Percentiles rank a stretch among this genome's conserved stretches.
Conservation (phyloP, 805 yeast species). For the Kluyveromyces starmeri region DNA sequence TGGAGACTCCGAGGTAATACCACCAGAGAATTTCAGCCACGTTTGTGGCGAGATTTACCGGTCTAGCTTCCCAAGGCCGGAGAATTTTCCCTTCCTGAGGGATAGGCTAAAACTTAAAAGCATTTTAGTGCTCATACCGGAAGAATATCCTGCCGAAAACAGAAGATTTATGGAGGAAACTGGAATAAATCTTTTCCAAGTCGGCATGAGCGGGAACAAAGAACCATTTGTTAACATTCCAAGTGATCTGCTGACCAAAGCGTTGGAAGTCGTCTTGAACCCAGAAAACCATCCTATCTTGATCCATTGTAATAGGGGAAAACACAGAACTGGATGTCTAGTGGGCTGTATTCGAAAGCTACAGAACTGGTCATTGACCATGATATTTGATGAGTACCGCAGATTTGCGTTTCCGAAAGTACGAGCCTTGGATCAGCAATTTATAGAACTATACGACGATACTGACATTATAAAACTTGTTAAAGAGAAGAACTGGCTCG, state of each 20-base stretch:
- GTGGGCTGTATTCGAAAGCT: conserved; percentile 85
- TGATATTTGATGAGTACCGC: conserved; percentile 93
- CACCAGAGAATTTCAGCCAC: conserved; percentile 90
- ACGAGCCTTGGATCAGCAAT: conserved; percentile 90
- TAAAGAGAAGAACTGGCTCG: conserved; percentile 46
- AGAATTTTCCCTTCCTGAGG: conserved; percentile 64
- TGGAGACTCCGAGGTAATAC: conserved; percentile 21
- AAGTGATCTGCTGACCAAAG: conserved; percentile 61
- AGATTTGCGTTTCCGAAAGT: conserved; percentile 93
- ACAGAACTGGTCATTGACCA: conserved; percentile 87
- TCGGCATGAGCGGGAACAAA: conserved; percentile 92
- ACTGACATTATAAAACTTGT: conserved; percentile 51
- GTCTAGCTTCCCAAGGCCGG: conserved; percentile 81
- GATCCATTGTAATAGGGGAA: conserved; percentile 94
- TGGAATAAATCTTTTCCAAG: conserved; percentile 65
- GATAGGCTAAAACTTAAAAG: conserved; percentile 54
- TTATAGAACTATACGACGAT: conserved; percentile 82
- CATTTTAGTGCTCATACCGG: conserved; percentile 79
- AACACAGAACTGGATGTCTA: conserved; percentile 93
- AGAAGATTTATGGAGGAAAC: conserved; percentile 50
- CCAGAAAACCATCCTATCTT: conserved; percentile 87
- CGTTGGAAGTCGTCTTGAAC: conserved; percentile 69
- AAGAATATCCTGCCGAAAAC: conserved; percentile 80
- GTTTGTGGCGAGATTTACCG: conserved; percentile 75
- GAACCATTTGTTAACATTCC: conserved; percentile 83